Evolutionary conservation across 805 yeast genomes (phyloP), one percentile per base, ranked within the genome.

Genomic region (Cyberlindnera amylophila): DNA sequence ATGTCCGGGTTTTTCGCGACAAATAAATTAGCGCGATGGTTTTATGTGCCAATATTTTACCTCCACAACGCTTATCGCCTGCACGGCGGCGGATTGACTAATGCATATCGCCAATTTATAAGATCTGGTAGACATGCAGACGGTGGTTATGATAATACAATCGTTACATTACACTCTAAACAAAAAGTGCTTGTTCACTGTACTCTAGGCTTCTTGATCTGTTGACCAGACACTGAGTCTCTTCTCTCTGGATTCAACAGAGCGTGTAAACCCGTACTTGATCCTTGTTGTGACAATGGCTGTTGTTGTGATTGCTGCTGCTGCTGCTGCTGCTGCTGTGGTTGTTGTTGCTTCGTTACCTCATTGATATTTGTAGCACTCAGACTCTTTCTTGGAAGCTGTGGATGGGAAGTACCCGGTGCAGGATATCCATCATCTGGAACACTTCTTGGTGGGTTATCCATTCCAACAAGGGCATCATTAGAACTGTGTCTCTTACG

Each of bases 201-300:
- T 24, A 38, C 38, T 36, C 52, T 49, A 5, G 44, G 19, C 42
- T 41, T 49, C 36, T 45, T 48, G 11, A 26, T 31, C 11, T 47
- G 50, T n/a, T 30, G 42, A n/a, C 34, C 27, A 11, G 50, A 29
- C 12, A 44, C 36, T 2, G 53, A 46, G 3, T 37, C 51, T 27
- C 49, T 41, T 37, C 54, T 54, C 23, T 47, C 58, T 18, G 59
- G 62, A 31, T 57, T 57, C 35, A 57, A 33, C 27, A 57, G 34
- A 1, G 59, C 57, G 38, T 54, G 50, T 13, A 57, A 57, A 14
- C 58, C 57, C 11, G 59, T 45, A 31, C 46, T 50, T 11, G 42
- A 7, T 11, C 14, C 15, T 23, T 15, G 15, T 27, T 27, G 30
- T 27, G 30, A 13, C 14, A 12, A 12, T 12, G 6, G 30, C 14